Conservation (phyloP, 2,329 filamentous ascomycete genomes). For the Aspergillus nomiae region DNA sequence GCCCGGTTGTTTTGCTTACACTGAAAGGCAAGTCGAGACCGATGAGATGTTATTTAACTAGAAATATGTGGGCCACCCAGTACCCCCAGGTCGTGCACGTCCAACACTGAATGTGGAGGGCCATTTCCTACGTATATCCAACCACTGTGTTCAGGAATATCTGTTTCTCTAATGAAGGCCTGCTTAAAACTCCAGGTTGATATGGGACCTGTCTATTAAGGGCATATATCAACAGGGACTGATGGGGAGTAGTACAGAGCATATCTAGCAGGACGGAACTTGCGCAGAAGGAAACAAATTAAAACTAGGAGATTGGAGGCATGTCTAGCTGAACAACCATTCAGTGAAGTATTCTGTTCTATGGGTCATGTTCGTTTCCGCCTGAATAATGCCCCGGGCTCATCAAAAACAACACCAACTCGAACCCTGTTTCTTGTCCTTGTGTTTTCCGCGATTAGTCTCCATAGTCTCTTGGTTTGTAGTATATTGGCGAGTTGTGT, state of each 20-base stretch:
- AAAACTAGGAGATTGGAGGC: not conserved
- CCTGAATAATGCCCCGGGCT: not conserved
- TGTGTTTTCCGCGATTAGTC: not conserved
- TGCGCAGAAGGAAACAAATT: not conserved
- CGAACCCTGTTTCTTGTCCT: not conserved
- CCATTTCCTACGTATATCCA: too few species aligned
- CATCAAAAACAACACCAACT: not conserved
- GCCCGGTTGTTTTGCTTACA: too few species aligned
- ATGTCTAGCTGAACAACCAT: not conserved
- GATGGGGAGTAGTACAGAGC: not conserved
- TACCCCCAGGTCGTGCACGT: too few species aligned
- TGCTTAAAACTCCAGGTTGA: too few species aligned
- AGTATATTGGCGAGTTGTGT: too few species aligned
- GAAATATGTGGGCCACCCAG: too few species aligned
- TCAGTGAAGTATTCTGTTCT: not conserved
- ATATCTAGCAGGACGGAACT: not conserved
- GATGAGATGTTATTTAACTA: too few species aligned
- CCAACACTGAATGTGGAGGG: too few species aligned
- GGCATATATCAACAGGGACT: not conserved
- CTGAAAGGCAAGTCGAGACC: too few species aligned
- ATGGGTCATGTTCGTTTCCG: not conserved
- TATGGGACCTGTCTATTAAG: too few species aligned
- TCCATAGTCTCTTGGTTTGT: not conserved
- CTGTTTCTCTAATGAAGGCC: too few species aligned
- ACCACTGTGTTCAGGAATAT: too few species aligned